Evolutionary conservation across 352 stramenopile genomes (phyloP).

Genomic region (Pythium pyrilobum): DNA sequence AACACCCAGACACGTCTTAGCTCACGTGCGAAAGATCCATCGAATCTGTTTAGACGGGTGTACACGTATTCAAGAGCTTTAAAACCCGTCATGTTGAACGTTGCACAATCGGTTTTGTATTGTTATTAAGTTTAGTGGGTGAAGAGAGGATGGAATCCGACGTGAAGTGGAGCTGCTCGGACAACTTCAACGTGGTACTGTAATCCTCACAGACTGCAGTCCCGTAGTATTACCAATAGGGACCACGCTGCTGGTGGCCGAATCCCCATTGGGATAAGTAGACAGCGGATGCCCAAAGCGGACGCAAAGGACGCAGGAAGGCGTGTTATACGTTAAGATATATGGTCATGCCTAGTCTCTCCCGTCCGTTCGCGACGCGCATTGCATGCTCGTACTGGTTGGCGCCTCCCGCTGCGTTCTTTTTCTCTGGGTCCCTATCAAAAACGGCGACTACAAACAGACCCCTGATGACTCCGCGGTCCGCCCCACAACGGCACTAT

Average conservation of each 20-base stretch:
- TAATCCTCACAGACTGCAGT: too few species aligned
- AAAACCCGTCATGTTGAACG: not conserved
- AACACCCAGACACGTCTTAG: not conserved
- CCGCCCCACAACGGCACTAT: too few species aligned
- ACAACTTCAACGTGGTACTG: slow-evolving; percentile 19
- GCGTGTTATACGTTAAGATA: not conserved
- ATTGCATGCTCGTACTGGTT: not conserved
- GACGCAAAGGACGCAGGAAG: too few species aligned
- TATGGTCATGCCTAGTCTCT: not conserved
- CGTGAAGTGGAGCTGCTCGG: slow-evolving; percentile 5
- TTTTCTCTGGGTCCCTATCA: slow-evolving; percentile 2
- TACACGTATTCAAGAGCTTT: not conserved
- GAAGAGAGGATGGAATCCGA: slow-evolving; percentile 3
- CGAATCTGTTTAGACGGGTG: not conserved
- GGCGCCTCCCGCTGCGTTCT: not conserved
- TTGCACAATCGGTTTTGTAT: not conserved
- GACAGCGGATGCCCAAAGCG: too few species aligned
- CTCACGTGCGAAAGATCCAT: not conserved
- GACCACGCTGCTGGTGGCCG: too few species aligned
- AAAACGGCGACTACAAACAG: slow-evolving; percentile 17
- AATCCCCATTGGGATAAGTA: too few species aligned
- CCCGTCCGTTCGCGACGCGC: too few species aligned
- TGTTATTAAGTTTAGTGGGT: not conserved
- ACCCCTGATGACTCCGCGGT: not conserved
- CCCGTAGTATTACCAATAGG: too few species aligned